These are phyloP conservation scores for Arthrinium puccinioides DNA, from an alignment of 2,329 filamentous ascomycete genomes.

Conservation along the genomic window DNA sequence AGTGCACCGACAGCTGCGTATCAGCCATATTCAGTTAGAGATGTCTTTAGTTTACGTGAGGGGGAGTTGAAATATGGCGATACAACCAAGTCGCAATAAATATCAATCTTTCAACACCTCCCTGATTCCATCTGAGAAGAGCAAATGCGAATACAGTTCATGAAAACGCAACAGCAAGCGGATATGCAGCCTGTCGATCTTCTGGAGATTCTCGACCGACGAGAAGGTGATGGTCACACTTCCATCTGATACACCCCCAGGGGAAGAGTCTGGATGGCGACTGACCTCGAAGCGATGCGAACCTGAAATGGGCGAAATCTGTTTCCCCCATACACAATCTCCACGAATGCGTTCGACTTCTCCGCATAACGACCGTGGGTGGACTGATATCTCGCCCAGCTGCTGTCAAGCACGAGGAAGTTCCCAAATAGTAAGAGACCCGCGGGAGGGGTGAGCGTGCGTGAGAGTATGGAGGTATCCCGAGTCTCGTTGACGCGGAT, in stretches of 20 bases:
- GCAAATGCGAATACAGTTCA: neutral
- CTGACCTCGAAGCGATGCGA: neutral
- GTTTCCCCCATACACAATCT: neutral
- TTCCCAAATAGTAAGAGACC: slow-evolving; percentile 1
- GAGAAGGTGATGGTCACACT: slow-evolving; percentile 3
- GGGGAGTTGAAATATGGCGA: no score
- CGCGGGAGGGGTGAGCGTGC: neutral
- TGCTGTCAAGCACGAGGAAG: neutral
- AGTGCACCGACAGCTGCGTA: no score
- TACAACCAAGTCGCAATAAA: no score
- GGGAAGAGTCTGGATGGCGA: neutral
- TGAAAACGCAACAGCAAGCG: neutral
- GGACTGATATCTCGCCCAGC: neutral
- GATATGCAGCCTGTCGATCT: neutral
- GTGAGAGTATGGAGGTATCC: neutral
- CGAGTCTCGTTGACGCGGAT: neutral
- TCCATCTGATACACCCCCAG: neutral
- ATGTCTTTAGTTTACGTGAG: no score
- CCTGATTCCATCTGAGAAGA: slow-evolving; percentile 2
- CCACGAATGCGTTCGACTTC: neutral
- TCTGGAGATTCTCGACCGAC: neutral
- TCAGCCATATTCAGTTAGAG: no score
- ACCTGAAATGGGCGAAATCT: neutral
- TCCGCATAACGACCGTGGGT: no score
- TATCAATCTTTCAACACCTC: neutral